Evolutionary conservation across 1,284 basidiomycete genomes (phyloP), one percentile per base, ranked within the genome.

Genomic region (Puccinia horiana): DNA sequence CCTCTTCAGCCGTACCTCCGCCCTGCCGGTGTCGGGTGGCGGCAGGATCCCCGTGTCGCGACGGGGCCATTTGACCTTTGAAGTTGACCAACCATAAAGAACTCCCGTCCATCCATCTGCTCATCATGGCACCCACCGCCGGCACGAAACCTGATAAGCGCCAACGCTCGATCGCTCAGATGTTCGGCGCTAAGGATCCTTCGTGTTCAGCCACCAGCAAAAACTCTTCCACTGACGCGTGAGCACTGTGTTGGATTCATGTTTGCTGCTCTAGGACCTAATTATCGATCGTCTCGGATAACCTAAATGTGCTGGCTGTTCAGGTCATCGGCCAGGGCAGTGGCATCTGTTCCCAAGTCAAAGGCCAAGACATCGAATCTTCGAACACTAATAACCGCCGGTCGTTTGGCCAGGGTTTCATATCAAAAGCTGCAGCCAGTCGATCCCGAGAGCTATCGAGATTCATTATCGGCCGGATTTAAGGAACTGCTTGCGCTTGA

Each of bases 121-220:
- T 26, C 74, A 63, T 29, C 56, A 76, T 76, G 74, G 52, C 54
- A n/a, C 56, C 74, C 6, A n/a, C 52, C n/a, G 12, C 52, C 11
- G 12, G 6, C 32, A 42, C 76, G 14, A 80, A 73, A 40, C 49
- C 69, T 42, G 78, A 81, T 23, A 81, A 81, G 29, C 79, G 79
- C 40, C 79, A 81, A 47, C 69, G 79, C 20, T 81, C 79, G 29
- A 81, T 81, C 40, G 70, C 79, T 0, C 56, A 61, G 26, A 81
- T 81, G 79, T 81, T 81, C 37, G 79, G 79, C 18, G 40, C 52
- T 26, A 76, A 58, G 35, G 54, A 42, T 20, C 52, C 49, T 14
- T 20, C 40, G n/a, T 52, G n/a, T n/a, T 37, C 40, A 42, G 35
- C 54, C 35, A n/a, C 54, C 6, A n/a, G 8, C n/a, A 61, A 18